Conservation (phyloP, 2,329 filamentous ascomycete genomes). For the Dactylellina drechsleri region DNA sequence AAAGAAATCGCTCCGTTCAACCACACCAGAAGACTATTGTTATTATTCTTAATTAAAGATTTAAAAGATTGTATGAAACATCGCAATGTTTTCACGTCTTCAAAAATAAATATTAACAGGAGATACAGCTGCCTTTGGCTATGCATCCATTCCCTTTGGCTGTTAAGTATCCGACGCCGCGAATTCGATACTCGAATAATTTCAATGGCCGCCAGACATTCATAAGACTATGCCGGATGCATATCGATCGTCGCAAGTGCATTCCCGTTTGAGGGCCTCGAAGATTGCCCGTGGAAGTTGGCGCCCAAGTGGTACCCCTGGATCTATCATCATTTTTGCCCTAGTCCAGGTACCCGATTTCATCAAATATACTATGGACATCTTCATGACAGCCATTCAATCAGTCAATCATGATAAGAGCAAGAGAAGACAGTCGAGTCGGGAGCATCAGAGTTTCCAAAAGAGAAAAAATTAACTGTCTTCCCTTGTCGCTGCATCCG, state of each 20-base stretch:
- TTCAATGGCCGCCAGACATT: constrained; percentile 5
- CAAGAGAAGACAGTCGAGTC: too few species aligned
- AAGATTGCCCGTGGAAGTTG: constrained; percentile 5
- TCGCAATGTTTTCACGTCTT: background rate
- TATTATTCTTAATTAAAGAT: background rate
- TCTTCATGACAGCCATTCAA: background rate
- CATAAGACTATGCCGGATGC: constrained; percentile 45
- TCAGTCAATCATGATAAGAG: background rate
- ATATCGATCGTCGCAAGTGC: constrained; percentile 44
- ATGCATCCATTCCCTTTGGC: background rate
- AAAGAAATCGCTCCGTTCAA: background rate
- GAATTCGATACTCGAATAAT: constrained; percentile 3
- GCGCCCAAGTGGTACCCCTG: constrained; percentile 30
- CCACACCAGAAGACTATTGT: too few species aligned
- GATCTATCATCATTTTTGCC: constrained; percentile 33
- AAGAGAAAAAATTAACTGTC: too few species aligned
- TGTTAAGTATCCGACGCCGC: constrained; percentile 9
- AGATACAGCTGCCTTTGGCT: constrained; percentile 25
- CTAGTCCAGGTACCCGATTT: constrained; percentile 45
- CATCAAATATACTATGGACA: background rate
- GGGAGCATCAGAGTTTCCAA: too few species aligned
- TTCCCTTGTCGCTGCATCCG: too few species aligned
- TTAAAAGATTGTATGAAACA: constrained; percentile 16
- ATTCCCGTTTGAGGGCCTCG: constrained; percentile 48
- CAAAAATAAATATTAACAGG: too few species aligned